phyloP scores from a whole-genome alignment of 768 basidiomycete species.

The Mrakia hoshinonis region DNA sequence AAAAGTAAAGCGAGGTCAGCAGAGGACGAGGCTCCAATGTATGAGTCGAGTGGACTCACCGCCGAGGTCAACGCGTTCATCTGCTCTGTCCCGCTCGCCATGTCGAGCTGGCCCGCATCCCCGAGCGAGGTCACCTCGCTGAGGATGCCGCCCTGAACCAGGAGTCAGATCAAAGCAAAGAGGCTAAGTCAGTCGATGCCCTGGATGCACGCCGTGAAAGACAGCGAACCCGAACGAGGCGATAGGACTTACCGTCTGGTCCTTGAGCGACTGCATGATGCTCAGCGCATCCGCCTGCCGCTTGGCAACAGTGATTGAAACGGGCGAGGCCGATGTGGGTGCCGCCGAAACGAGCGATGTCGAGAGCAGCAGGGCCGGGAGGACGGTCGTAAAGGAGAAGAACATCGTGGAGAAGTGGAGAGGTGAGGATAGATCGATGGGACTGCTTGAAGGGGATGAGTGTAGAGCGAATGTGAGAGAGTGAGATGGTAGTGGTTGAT shows the following conservation, averaged over 20 bases:
- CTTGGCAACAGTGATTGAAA: background rate
- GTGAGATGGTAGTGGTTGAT: background rate
- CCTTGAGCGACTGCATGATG: background rate
- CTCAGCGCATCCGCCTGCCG: background rate
- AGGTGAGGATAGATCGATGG: no score
- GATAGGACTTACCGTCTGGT: background rate
- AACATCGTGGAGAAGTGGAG: background rate
- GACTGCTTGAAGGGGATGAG: background rate
- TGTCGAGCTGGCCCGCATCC: background rate
- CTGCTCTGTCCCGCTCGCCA: background rate
- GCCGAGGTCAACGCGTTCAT: background rate
- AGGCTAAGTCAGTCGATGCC: background rate
- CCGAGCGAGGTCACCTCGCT: background rate
- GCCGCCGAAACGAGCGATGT: background rate
- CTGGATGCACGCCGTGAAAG: background rate
- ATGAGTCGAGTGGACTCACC: background rate
- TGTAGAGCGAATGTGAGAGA: background rate
- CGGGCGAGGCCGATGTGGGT: background rate
- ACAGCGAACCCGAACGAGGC: background rate
- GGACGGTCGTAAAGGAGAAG: conserved; percentile 10
- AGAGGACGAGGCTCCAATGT: background rate
- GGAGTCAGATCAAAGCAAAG: no score
- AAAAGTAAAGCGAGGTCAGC: background rate
- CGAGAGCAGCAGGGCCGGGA: background rate
- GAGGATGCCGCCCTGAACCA: background rate